Conservation (phyloP, 495 filamentous ascomycete genomes). For the Penicillium diatomitis region DNA sequence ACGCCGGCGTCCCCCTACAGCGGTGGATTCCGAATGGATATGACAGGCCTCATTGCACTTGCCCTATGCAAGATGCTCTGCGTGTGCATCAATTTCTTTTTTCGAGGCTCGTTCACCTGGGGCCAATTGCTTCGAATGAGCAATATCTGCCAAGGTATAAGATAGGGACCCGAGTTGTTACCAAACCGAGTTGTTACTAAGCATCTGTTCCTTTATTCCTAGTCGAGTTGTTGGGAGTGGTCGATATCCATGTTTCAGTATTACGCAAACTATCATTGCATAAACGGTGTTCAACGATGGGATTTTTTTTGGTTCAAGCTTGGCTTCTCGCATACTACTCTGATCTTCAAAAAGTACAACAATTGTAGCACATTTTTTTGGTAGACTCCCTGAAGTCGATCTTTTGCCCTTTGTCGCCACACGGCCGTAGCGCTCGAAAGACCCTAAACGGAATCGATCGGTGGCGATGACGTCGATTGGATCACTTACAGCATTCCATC, state of each 20-base stretch:
- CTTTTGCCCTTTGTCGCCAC: not conserved
- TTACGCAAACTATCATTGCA: no score
- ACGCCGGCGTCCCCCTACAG: conserved; percentile 30
- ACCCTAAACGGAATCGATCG: not conserved
- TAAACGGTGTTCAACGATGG: no score
- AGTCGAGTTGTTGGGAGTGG: no score
- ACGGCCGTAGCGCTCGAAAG: not conserved
- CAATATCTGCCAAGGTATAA: no score
- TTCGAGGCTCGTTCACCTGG: not conserved
- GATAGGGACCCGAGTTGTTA: no score
- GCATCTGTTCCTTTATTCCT: no score
- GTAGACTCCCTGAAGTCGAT: not conserved
- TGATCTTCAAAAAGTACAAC: no score
- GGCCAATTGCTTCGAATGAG: no score
- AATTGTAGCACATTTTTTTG: not conserved
- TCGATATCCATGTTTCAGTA: no score
- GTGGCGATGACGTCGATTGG: conserved; percentile 7
- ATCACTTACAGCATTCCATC: conserved; percentile 1
- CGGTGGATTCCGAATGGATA: conserved; percentile 32
- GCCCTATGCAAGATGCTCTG: not conserved
- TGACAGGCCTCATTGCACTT: conserved; percentile 1
- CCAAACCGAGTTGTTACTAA: no score
- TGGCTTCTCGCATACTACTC: no score
- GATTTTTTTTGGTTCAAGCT: no score
- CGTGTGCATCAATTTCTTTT: conserved; percentile 6